A percentile compares a stretch with the other conserved stretches of the same genome.
phyloP scores from a whole-genome alignment of 2,329 filamentous ascomycete species.

The Aspergillus thermomutatus region DNA sequence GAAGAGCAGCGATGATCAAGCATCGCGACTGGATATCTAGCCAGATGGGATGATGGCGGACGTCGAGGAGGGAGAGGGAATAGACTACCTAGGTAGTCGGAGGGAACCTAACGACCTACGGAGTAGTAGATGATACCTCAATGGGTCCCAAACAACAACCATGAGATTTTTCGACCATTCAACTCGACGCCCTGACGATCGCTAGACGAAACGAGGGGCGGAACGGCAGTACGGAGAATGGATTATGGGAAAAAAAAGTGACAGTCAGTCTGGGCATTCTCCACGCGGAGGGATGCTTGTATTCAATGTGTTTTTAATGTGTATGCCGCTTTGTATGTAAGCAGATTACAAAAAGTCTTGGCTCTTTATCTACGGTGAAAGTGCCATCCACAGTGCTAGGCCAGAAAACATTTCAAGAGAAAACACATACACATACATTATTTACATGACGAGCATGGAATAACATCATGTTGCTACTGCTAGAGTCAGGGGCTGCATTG shows the following conservation, averaged over 20 bases:
- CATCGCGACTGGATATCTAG: conserved; percentile 6
- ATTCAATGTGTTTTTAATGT: not conserved
- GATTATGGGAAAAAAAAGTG: not conserved
- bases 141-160: not conserved
- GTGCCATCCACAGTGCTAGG: not conserved
- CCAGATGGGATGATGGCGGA: not conserved
- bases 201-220: conserved; percentile 15
- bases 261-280: conserved; percentile 13
- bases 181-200: conserved; percentile 18
- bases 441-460: not conserved
- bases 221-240: not conserved
- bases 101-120: not conserved
- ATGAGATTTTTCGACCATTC: conserved; percentile 6
- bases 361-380: not conserved
- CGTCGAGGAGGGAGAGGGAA: conserved; percentile 1
- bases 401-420: not conserved
- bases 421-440: not conserved
- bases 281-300: conserved; percentile 7
- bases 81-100: not conserved
- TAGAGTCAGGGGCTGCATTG: not conserved
- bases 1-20: conserved; percentile 10
- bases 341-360: not conserved
- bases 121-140: not conserved
- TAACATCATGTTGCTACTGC: not conserved
- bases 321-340: not conserved